Base-by-base conservation (phyloP, 108 stramenopile species). In the Cyclotella choctawhatcheeana region DNA sequence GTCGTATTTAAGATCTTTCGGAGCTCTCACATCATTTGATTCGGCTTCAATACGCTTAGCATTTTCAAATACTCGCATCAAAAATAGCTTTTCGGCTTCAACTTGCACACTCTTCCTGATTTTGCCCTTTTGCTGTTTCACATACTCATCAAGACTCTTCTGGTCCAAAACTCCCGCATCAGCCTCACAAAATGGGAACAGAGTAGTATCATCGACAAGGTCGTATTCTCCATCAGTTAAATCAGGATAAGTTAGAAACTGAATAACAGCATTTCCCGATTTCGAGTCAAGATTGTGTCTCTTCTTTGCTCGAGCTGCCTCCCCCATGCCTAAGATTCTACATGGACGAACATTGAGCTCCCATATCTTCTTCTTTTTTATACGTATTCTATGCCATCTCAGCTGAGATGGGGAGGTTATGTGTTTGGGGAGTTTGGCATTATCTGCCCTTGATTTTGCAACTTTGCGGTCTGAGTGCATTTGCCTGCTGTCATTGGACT, bases 381-480 rank as follows among this genome's bases (percentile, higher is more conserved):
- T 25, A 12, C 53, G n/a, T 25, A 56, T 67, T 66, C 27, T 37
- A 37, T 73, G 52, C 72, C 72, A 73, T 24, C 48, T 37, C 50
- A 73, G 44, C 35, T 73, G 72, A 31, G 72, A 65, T 27, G 72
- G 72, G 0, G 72, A 73, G 16, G 64, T 54, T 25, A 73, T 67
- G 7, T 65, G 45, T 29, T 67, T 55, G 30, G 64, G 31, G 21
- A 73, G 40, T 29, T 58, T 25, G 7, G 25, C 32, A 32, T 20
- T 43, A 44, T 56, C 35, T 0, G 45, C 56, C 34, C 44, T 67
- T 30, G 55, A 17, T 31, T 13, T 30, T 27, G 55, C 55, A 16
- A 18, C 27, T 56, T 56, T 56, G 10, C 12, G 29, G 29, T 30
- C 10, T 30, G 29, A 30, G 30, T 56, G 1, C 13, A 29, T 13